phyloP scores from a whole-genome alignment of 208 protist genomes.

The Trypanosoma cruzi region DNA sequence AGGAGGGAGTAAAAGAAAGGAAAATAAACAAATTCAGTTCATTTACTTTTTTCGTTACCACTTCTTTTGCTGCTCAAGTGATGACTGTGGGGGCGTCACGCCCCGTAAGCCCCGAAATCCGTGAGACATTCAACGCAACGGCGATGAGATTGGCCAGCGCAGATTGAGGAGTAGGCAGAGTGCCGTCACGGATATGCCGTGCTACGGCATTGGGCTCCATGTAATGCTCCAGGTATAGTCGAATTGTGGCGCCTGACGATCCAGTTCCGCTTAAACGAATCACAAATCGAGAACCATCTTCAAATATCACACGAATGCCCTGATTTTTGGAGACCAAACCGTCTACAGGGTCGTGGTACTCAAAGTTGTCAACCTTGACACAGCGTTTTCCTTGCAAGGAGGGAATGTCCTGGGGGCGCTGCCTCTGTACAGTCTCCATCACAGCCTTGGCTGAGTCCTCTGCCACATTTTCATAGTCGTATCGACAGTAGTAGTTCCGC shows the following conservation, averaged over 20 bases:
- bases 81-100: slow-evolving; percentile 96
- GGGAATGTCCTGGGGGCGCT: slow-evolving; percentile 38
- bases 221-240: slow-evolving; percentile 97
- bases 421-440: slow-evolving; percentile 68
- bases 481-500: slow-evolving; percentile 96
- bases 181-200: slow-evolving; percentile 35
- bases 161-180: slow-evolving; percentile 46
- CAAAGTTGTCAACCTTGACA: slow-evolving; percentile 93
- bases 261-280: slow-evolving; percentile 96
- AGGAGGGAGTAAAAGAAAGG: not conserved
- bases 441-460: slow-evolving; percentile 81
- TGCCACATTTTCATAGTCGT: slow-evolving; percentile 98
- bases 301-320: slow-evolving; percentile 95
- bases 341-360: slow-evolving; percentile 97
- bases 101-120: slow-evolving; percentile 90
- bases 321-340: slow-evolving; percentile 85
- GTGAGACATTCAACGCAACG: slow-evolving; percentile 82
- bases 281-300: slow-evolving; percentile 96
- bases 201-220: slow-evolving; percentile 53
- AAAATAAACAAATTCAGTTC: slow-evolving; percentile 1
- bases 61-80: slow-evolving; percentile 70
- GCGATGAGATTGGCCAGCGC: slow-evolving; percentile 87
- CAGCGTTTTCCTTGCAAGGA: slow-evolving; percentile 48
- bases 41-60: not conserved
- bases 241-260: slow-evolving; percentile 95